Conservation (phyloP, 345 rosid genomes). For the Carallia brachiata region DNA sequence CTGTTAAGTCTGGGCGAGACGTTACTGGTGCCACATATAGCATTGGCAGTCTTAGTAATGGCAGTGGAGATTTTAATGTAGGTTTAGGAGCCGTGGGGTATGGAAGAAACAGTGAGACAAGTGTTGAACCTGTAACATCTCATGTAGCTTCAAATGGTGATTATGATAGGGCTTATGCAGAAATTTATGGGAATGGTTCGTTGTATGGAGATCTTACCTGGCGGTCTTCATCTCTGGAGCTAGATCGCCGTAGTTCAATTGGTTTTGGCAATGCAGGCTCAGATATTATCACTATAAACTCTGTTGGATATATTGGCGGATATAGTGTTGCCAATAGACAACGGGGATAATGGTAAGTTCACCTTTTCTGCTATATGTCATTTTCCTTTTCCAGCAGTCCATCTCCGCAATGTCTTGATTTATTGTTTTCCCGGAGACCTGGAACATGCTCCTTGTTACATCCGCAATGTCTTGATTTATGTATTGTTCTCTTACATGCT, state of each 20-base stretch:
- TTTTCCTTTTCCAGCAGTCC: background rate
- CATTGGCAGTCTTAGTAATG: slow-evolving; percentile 31
- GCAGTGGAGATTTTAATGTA: slow-evolving; percentile 34
- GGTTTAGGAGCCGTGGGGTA: slow-evolving; percentile 44
- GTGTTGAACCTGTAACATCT: slow-evolving; percentile 30
- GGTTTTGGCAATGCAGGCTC: slow-evolving; percentile 48
- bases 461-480: too few species aligned
- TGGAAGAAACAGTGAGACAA: slow-evolving; percentile 41
- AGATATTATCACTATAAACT: slow-evolving; percentile 41
- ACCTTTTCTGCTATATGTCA: background rate
- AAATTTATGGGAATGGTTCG: slow-evolving; percentile 36
- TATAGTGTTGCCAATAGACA: slow-evolving; percentile 60
- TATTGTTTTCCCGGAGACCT: too few species aligned
- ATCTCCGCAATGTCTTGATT: background rate
- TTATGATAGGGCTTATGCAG: slow-evolving; percentile 37
- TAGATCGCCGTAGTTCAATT: slow-evolving; percentile 42
- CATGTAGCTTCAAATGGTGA: slow-evolving; percentile 34
- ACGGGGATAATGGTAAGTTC: slow-evolving; percentile 51
- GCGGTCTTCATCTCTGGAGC: slow-evolving; percentile 43
- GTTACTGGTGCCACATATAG: slow-evolving; percentile 32
- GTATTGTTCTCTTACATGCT: background rate
- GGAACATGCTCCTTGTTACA: too few species aligned
- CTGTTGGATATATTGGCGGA: slow-evolving; percentile 53
- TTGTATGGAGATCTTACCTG: slow-evolving; percentile 48
- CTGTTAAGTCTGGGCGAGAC: slow-evolving; percentile 35